Percentiles rank a stretch among this genome's conserved stretches.
Conservation (phyloP, 1,139 yeast species). For the Geotrichum aggregatum region DNA sequence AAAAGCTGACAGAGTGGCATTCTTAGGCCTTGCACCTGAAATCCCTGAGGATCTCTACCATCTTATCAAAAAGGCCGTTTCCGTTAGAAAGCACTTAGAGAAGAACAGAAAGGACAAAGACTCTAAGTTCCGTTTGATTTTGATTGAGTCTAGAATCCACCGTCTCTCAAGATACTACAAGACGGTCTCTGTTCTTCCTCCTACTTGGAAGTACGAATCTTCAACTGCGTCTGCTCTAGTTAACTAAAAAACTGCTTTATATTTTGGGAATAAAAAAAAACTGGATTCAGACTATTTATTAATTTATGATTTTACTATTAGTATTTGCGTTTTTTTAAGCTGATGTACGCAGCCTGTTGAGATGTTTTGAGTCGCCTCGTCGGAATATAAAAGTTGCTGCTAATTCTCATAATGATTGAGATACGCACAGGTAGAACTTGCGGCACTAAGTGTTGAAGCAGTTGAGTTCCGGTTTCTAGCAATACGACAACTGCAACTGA, state of each 20-base stretch:
- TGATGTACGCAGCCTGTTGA: too few relatives aligned
- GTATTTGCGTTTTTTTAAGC: too few relatives aligned
- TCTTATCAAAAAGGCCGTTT: constrained; percentile 98
- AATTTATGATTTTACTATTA: not conserved
- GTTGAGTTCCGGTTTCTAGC: too few relatives aligned
- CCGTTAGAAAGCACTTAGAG: constrained; percentile 99
- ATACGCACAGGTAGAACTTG: too few relatives aligned
- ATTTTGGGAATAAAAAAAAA: not conserved
- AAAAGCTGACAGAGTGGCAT: constrained; percentile 41
- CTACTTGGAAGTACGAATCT: constrained; percentile 99
- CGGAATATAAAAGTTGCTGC: too few relatives aligned
- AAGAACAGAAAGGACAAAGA: constrained; percentile 99
- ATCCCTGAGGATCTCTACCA: constrained; percentile 99
- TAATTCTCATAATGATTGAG: too few relatives aligned
- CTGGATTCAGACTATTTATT: constrained; percentile 5
- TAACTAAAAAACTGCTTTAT: constrained; percentile 51
- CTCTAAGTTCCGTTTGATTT: constrained; percentile 99
- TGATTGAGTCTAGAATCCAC: constrained; percentile 99
- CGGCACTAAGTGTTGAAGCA: too few relatives aligned
- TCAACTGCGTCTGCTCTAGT: constrained; percentile 99
- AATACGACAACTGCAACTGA: too few relatives aligned
- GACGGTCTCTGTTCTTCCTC: constrained; percentile 97
- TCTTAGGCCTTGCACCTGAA: constrained; percentile 83
- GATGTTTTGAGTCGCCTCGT: too few relatives aligned
- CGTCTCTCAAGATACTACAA: constrained; percentile 99